These are phyloP conservation scores for Dendrocalamus sinicus DNA, from an alignment of 176 grass and related monocot genomes.

Conservation along the genomic window DNA sequence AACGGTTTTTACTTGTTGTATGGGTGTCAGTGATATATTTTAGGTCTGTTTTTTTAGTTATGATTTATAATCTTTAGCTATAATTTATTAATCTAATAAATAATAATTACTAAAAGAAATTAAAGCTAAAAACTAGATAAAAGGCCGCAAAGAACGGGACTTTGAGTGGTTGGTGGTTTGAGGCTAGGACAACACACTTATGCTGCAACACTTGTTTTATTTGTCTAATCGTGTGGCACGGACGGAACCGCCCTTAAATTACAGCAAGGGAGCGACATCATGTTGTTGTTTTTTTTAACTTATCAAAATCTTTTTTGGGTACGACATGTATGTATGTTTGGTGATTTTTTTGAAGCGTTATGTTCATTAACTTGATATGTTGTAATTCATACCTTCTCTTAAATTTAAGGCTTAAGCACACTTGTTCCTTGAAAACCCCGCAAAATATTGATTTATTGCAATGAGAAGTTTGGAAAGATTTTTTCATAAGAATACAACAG, in stretches of 20 bases:
- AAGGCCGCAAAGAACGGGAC: no score
- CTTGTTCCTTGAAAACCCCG: neutral
- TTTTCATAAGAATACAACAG: neutral
- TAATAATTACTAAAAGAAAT: no score
- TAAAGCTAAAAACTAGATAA: no score
- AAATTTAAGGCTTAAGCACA: neutral
- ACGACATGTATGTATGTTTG: neutral
- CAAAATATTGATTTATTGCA: neutral
- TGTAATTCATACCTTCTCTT: neutral
- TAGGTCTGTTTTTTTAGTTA: no score
- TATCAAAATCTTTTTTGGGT: no score
- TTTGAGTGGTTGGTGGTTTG: neutral
- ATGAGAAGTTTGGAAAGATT: neutral
- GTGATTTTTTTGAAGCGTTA: no score
- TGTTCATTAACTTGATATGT: neutral
- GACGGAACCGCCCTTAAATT: accelerated
- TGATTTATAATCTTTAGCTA: no score
- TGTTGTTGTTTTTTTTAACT: no score
- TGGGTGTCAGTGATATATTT: neutral
- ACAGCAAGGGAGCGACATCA: no score
- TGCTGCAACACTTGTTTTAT: neutral
- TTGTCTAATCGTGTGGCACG: neutral
- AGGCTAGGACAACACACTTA: neutral
- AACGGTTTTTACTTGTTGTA: constrained; percentile 21
- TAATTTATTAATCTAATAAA: no score